Evolutionary conservation across 2,329 filamentous ascomycete species (phyloP).

Genomic region (Fusarium caatingaense): DNA sequence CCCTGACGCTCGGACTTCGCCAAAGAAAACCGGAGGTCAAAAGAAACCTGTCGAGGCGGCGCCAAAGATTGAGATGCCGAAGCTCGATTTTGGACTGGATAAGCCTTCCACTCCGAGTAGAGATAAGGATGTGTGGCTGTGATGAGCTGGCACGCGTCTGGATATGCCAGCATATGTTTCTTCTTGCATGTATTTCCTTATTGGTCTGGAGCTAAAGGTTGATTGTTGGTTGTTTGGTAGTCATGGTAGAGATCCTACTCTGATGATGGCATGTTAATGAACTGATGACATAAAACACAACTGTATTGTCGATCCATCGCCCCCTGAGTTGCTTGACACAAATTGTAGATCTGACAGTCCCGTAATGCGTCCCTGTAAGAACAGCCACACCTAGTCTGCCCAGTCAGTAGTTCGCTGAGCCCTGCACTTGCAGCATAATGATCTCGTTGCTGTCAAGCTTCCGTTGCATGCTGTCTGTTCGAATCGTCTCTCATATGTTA

Average conservation of each 20-base stretch:
- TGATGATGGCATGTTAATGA: conserved; percentile 55
- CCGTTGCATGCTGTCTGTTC: neutral
- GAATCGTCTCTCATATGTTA: conserved; percentile 42
- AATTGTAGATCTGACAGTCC: conserved; percentile 19
- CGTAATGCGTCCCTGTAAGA: neutral
- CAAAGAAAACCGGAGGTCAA: conserved; percentile 53
- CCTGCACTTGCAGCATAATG: neutral
- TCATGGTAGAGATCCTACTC: conserved; percentile 44
- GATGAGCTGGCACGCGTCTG: conserved; percentile 26
- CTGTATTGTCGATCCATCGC: conserved; percentile 32
- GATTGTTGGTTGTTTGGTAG: conserved; percentile 47
- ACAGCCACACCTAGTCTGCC: conserved; percentile 1
- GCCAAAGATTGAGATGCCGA: conserved; percentile 71
- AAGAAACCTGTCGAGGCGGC: conserved; percentile 65
- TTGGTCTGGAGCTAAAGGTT: conserved; percentile 40
- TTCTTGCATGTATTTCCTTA: conserved; percentile 40
- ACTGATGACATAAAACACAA: conserved; percentile 50
- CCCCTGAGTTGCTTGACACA: conserved; percentile 23
- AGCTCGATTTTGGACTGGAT: conserved; percentile 62
- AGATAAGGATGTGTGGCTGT: conserved; percentile 51
- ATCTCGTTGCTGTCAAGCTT: neutral
- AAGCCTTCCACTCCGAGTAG: conserved; percentile 46
- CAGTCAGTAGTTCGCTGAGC: neutral
- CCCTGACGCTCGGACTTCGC: conserved; percentile 47
- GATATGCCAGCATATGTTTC: conserved; percentile 37